Base-by-base conservation (phyloP, 164 flowering plant species). In the Magnolia officinalis region DNA sequence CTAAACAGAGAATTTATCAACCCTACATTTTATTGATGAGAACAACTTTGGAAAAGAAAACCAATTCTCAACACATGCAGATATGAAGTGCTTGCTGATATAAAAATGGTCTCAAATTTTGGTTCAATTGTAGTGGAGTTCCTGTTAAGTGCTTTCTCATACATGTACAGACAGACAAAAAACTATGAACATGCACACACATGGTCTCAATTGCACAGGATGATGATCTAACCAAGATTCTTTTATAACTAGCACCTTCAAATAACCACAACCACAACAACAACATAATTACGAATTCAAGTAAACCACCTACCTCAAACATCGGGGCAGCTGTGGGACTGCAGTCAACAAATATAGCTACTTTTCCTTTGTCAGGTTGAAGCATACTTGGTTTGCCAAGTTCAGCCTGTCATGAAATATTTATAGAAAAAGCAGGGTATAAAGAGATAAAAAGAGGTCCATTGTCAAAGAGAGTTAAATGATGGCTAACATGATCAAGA, bases 311-410 rank as follows among this genome's bases (percentile, higher is more conserved):
- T 45, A 95, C 99, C 99, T 92, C 98, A 87, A 91, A 94, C 67
- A 82, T 72, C 51, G 99, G 98, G 14, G 87, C 91, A 49, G 99
- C 97, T 4, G 92, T 92, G 9, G 98, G 86, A 82, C 99, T 94
- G 83, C 98, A 96, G 72, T 92, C 97, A 70, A 96, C 87, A 80
- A 77, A 75, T 72, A 96, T 89, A 6, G 85, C 74, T 73, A 93
- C 95, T 78, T 88, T 96, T 73, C 99, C 99, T 80, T 92, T 88
- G 76, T 89, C 92, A 49, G 95, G 92, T 70, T 84, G 91, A 75
- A 82, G 75, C 3, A 82, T 11, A 78, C 74, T 89, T 20, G 99
- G 98, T 82, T 75, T 96, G 74, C 99, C 97, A 81, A 96, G 92
- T 80, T 96, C 99, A 70, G 98, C 99, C 98, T 96, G 85, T 85